Percentiles rank a stretch among this genome's conserved stretches.
These are phyloP conservation scores for Brassica hybrid DNA, from an alignment of 441 rosid species.

Conservation along the genomic window DNA sequence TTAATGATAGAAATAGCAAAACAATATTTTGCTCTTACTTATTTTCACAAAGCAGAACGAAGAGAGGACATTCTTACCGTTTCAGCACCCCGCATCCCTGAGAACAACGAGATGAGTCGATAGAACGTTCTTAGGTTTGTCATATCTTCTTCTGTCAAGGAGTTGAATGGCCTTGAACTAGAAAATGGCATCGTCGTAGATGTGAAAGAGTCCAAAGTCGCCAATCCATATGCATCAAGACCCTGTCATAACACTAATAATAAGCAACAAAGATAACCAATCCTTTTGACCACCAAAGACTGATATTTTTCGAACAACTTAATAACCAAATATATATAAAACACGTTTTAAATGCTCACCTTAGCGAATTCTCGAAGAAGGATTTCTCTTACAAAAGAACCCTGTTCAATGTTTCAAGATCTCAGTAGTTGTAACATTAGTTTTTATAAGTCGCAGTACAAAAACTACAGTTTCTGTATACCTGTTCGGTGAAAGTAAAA, in stretches of 20 bases:
- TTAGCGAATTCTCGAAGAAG: conserved; percentile 86
- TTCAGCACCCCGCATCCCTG: conserved; percentile 53
- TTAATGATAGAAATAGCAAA: too few relatives aligned
- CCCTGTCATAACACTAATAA: conserved; percentile 57
- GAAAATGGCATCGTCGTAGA: conserved; percentile 59
- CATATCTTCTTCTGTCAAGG: conserved; percentile 77
- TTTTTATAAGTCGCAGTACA: neutral
- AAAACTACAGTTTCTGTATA: conserved; percentile 25
- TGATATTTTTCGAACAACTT: too few relatives aligned
- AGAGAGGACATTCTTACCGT: too few relatives aligned
- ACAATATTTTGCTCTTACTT: too few relatives aligned
- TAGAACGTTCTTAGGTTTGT: conserved; percentile 74
- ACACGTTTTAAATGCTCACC: conserved; percentile 50
- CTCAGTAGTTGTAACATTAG: conserved; percentile 1
- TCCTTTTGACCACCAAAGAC: conserved; percentile 10
- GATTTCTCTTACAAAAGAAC: conserved; percentile 87
- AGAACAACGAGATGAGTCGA: conserved; percentile 68
- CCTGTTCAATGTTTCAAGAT: conserved; percentile 56
- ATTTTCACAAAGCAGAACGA: too few relatives aligned
- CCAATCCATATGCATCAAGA: conserved; percentile 89
- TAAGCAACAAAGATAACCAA: too few relatives aligned
- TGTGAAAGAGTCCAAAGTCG: conserved; percentile 69
- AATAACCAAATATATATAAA: too few relatives aligned
- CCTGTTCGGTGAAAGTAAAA: conserved; percentile 90
- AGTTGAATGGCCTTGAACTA: conserved; percentile 47